Base-by-base conservation (phyloP, 2,329 filamentous ascomycete species). In the Penicillium aurantiogriseum region DNA sequence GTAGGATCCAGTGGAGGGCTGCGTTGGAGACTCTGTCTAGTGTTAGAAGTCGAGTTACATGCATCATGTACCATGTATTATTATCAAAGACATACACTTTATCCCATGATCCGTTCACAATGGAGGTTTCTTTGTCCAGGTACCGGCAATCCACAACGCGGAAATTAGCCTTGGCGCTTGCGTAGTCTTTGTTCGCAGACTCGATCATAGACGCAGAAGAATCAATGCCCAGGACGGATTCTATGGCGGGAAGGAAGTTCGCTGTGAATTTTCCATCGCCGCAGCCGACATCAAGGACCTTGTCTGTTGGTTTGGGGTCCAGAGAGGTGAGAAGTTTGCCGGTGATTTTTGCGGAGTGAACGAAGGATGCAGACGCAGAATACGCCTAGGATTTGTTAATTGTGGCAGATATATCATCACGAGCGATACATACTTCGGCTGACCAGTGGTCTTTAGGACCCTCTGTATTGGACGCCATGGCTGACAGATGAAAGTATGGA, bases 1-100 rank as follows among this genome's bases (percentile, higher is more conserved):
- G 76, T 8, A 91, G 77, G 67, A 88, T 85, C 86, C 86, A 88
- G 72, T 88, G 85, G 70, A 88, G 77, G 0, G 85, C 86, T 0
- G 86, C 86, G 64, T 88, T 88, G 54, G 85, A 88, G 69, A 88
- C 63, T 3, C 70, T 74, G 23, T 27, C 7, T 15, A 2, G 0
- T 25, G 33, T 58, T 43, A 54, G 45, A 40, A 9, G 51, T 35
- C 31, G 3, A n/a, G 23, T 31, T 13, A 23, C 38, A 23, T 35
- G 29, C 25, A 44, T 19, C 31, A 1, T 10, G 9, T 6, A 44
- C 9, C 43, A 33, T 21, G 21, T 39, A 53, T 40, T 8, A 45
- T 29, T 31, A 44, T 38, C 13, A n/a, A 31, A 35, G 11, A 29
- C 66, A 48, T 60, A 88, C 64, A 79, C 80, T 66, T 88, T 88